Conservation (phyloP, 768 basidiomycete species). For the Mycena albidolilacea region DNA sequence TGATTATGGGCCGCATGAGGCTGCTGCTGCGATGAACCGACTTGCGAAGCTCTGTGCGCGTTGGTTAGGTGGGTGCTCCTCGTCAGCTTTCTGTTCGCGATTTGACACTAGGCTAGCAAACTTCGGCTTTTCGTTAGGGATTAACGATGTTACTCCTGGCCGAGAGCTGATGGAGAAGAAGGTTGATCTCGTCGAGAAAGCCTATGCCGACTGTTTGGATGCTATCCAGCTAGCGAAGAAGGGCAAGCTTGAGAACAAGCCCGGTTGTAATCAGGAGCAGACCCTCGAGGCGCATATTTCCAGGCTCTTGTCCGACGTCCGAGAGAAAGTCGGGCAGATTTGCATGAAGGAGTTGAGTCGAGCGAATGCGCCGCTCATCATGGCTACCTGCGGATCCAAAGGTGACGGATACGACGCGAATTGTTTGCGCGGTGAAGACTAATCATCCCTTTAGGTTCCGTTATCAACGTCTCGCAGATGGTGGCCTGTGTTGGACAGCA, state of each 20-base stretch:
- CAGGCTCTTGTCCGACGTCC: conserved; percentile 92
- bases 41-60: conserved; percentile 96
- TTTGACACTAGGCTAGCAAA: conserved; percentile 75
- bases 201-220: conserved; percentile 89
- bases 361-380: conserved; percentile 97
- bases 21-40: conserved; percentile 95
- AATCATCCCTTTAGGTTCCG: conserved; percentile 73
- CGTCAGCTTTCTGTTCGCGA: neutral
- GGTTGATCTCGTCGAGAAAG: conserved; percentile 87
- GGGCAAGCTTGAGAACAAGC: conserved; percentile 94
- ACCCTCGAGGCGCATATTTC: conserved; percentile 98
- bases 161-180: conserved; percentile 85
- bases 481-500: conserved; percentile 99
- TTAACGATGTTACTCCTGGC: conserved; percentile 98
- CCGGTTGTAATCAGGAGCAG: conserved; percentile 97
- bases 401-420: conserved; percentile 63
- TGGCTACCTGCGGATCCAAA: conserved; percentile 99
- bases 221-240: conserved; percentile 92
- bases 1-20: conserved; percentile 96
- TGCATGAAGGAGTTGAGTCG: conserved; percentile 99
- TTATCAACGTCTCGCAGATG: conserved; percentile 99
- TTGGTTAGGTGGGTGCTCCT: conserved; percentile 78
- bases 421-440: neutral
- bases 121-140: conserved; percentile 97
- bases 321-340: conserved; percentile 95